Evolutionary conservation across 2,329 filamentous ascomycete species (phyloP).

Genomic region (Diaporthe citrichinensis): DNA sequence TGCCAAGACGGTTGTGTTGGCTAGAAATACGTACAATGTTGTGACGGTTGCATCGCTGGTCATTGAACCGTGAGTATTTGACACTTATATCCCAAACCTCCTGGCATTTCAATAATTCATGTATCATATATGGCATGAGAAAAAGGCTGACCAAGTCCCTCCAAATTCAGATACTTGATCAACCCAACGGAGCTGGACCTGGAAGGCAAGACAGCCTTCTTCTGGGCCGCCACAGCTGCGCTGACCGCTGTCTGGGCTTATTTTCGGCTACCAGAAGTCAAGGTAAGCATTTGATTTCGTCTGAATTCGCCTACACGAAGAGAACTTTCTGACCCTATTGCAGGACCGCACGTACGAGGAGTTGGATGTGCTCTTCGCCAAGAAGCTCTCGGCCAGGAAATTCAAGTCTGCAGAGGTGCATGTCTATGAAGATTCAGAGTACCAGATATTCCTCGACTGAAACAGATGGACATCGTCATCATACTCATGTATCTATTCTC

Average conservation of each 20-base stretch:
- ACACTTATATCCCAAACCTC: neutral
- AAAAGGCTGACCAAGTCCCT: neutral
- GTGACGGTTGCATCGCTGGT: conserved; percentile 58
- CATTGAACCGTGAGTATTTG: conserved; percentile 48
- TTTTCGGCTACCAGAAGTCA: conserved; percentile 63
- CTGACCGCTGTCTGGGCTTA: conserved; percentile 63
- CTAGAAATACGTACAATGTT: conserved; percentile 59
- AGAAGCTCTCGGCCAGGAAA: conserved; percentile 34
- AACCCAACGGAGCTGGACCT: conserved; percentile 54
- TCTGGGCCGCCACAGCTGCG: conserved; percentile 60
- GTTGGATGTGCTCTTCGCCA: conserved; percentile 30
- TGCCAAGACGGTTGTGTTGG: conserved; percentile 60
- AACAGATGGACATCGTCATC: neutral
- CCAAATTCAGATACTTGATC: conserved; percentile 48
- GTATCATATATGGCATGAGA: accelerated
- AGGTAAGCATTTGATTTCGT: neutral
- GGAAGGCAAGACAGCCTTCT: conserved; percentile 59
- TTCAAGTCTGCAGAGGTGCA: conserved; percentile 35
- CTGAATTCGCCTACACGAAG: accelerated
- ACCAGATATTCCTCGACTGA: conserved; percentile 30
- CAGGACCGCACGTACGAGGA: conserved; percentile 36
- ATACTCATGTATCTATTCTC: neutral
- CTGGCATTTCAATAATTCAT: too few species aligned
- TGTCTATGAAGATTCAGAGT: conserved; percentile 35
- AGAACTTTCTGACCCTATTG: neutral